A percentile compares a stretch with the other conserved stretches of the same genome.
phyloP scores from a whole-genome alignment of 257 asterid genomes.

The Nemophila menziesii region DNA sequence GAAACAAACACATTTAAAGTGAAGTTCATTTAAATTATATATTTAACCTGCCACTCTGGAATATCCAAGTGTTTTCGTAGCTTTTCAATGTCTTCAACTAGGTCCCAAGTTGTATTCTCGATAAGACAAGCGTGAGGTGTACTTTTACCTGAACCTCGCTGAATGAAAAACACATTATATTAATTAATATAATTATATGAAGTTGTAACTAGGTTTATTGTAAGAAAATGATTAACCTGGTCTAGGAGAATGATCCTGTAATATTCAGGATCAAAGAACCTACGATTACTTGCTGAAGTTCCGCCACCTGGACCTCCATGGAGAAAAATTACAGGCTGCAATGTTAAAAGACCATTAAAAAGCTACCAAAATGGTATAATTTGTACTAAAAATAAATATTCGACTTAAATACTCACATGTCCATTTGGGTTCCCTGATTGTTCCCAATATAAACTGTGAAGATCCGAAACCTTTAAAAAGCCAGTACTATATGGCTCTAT shows the following conservation, averaged over 20 bases:
- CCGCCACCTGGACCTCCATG: constrained; percentile 99
- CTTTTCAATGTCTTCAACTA: constrained; percentile 77
- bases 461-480: constrained; percentile 75
- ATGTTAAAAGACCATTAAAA: constrained; percentile 12
- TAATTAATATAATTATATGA: constrained; percentile 6
- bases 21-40: constrained; percentile 2
- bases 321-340: constrained; percentile 84
- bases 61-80: constrained; percentile 64
- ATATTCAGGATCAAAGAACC: constrained; percentile 78
- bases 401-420: constrained; percentile 42
- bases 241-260: constrained; percentile 76
- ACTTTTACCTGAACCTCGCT: constrained; percentile 95
- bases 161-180: constrained; percentile 17
- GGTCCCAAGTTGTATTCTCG: constrained; percentile 92
- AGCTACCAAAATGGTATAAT: constrained; percentile 1
- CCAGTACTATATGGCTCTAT: constrained; percentile 75
- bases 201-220: constrained; percentile 12
- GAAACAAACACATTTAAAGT: constrained; percentile 12
- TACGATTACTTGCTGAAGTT: constrained; percentile 80
- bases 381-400: neutral
- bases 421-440: constrained; percentile 95
- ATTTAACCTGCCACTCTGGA: constrained; percentile 85
- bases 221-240: constrained; percentile 44
- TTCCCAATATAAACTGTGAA: constrained; percentile 75
- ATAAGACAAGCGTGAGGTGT: constrained; percentile 89